Evolutionary conservation across 2,329 filamentous ascomycete species (phyloP).

Genomic region (Apiospora marii): DNA sequence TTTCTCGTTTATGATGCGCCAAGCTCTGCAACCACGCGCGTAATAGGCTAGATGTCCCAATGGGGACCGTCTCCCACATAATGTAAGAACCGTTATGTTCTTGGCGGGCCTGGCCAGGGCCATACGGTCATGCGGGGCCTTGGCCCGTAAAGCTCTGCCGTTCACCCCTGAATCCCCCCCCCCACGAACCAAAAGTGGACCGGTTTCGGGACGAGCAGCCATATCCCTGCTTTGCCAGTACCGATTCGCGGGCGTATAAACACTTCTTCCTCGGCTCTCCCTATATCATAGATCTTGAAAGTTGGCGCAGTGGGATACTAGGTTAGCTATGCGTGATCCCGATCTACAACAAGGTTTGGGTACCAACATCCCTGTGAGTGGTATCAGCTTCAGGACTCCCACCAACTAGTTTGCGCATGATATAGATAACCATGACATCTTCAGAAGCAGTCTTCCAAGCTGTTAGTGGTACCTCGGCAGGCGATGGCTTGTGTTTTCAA

Average conservation of each 20-base stretch:
- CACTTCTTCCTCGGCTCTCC: background rate
- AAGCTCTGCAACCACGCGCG: background rate
- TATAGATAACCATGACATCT: too few relatives aligned
- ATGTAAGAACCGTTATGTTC: background rate
- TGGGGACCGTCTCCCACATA: background rate
- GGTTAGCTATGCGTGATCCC: background rate
- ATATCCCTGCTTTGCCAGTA: background rate
- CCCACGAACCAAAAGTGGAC: background rate
- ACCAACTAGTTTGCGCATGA: too few relatives aligned
- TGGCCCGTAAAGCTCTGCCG: background rate
- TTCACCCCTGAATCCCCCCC: background rate
- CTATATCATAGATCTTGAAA: background rate
- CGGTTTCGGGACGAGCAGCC: slow-evolving; percentile 2
- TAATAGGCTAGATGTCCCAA: background rate
- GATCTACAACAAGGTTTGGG: background rate
- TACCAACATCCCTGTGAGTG: too few relatives aligned
- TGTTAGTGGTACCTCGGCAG: too few relatives aligned
- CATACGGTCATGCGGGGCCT: background rate
- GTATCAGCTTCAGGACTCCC: too few relatives aligned
- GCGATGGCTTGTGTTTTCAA: too few relatives aligned
- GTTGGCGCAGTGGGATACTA: background rate
- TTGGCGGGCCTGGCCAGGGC: background rate
- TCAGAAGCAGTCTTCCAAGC: too few relatives aligned
- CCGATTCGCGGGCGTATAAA: background rate
- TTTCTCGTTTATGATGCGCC: slow-evolving; percentile 3